Percentiles rank a stretch among this genome's conserved stretches.
phyloP scores from a whole-genome alignment of 495 filamentous ascomycete species.

The Aspergillus incahuasiensis region DNA sequence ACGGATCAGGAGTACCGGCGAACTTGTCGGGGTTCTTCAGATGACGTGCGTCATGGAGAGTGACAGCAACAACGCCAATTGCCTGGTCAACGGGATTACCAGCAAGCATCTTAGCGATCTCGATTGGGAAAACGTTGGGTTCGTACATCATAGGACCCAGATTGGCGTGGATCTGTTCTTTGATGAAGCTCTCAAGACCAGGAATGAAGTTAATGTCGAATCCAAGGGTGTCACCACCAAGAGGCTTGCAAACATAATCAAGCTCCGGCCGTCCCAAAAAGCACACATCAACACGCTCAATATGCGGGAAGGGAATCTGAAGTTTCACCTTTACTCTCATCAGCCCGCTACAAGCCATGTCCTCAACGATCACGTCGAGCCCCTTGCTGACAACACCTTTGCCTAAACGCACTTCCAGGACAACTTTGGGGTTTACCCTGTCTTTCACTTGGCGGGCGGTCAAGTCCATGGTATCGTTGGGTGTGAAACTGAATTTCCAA shows the following conservation, averaged over 20 bases:
- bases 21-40: conserved; percentile 95
- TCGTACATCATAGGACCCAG: conserved; percentile 94
- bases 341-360: conserved; percentile 89
- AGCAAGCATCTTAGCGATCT: conserved; percentile 98
- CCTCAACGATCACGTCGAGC: conserved; percentile 93
- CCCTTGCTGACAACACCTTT: conserved; percentile 95
- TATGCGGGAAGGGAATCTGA: conserved; percentile 90
- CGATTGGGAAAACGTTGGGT: conserved; percentile 96
- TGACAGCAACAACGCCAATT: conserved; percentile 89
- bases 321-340: conserved; percentile 98
- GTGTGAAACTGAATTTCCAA: conserved; percentile 99
- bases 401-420: conserved; percentile 86
- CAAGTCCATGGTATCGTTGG: conserved; percentile 88
- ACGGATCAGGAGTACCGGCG: conserved; percentile 89
- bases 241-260: conserved; percentile 95
- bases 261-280: conserved; percentile 74
- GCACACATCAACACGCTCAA: conserved; percentile 86
- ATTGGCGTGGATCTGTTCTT: conserved; percentile 91
- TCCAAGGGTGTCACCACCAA: conserved; percentile 90
- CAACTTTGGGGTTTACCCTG: conserved; percentile 95
- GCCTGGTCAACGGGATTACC: conserved; percentile 91
- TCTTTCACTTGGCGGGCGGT: conserved; percentile 85
- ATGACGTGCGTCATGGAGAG: conserved; percentile 82
- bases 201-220: conserved; percentile 99
- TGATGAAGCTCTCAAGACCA: conserved; percentile 86